Evolutionary conservation across 768 basidiomycete species (phyloP).

Genomic region (Leccinum imitatum): DNA sequence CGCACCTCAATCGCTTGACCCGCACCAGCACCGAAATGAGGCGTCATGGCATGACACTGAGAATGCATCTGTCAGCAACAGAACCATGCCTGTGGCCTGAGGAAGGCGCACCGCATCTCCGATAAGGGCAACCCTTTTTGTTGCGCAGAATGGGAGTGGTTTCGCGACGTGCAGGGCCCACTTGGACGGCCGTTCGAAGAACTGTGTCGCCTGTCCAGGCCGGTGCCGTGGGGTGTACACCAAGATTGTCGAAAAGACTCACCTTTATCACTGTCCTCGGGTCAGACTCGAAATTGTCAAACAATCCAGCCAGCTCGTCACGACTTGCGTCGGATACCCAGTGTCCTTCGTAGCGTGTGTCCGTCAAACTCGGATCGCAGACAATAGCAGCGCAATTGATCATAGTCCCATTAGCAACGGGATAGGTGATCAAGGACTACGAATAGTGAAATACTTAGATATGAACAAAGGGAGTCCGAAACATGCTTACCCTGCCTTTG

Average conservation of each 20-base stretch:
- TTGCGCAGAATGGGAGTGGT: slow-evolving; percentile 39
- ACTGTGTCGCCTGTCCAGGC: slow-evolving; percentile 20
- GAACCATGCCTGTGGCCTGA: not conserved
- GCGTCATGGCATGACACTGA: slow-evolving; percentile 26
- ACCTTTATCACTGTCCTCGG: slow-evolving; percentile 32
- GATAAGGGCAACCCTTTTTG: slow-evolving; percentile 35
- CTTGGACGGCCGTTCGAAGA: slow-evolving; percentile 36
- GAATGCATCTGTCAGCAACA: not conserved
- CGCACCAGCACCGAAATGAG: slow-evolving; percentile 26
- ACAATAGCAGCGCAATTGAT: slow-evolving; percentile 38
- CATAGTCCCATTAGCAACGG: slow-evolving; percentile 35
- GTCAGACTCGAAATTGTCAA: slow-evolving; percentile 39
- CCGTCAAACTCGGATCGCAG: slow-evolving; percentile 29
- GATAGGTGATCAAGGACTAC: slow-evolving; percentile 42
- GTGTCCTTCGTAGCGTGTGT: slow-evolving; percentile 33
- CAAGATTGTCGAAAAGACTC: not conserved
- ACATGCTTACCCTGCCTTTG: slow-evolving; percentile 6
- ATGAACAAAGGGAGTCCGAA: not conserved
- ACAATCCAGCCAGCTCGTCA: slow-evolving; percentile 33
- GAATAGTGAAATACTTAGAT: not conserved
- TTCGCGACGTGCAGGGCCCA: slow-evolving; percentile 44
- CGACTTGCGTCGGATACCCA: slow-evolving; percentile 29
- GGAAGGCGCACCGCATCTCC: slow-evolving; percentile 41
- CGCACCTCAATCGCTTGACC: slow-evolving; percentile 28
- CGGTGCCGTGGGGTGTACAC: not conserved